Conservation (phyloP, 2,329 filamentous ascomycete species). For the Calonectria hawksworthii region DNA sequence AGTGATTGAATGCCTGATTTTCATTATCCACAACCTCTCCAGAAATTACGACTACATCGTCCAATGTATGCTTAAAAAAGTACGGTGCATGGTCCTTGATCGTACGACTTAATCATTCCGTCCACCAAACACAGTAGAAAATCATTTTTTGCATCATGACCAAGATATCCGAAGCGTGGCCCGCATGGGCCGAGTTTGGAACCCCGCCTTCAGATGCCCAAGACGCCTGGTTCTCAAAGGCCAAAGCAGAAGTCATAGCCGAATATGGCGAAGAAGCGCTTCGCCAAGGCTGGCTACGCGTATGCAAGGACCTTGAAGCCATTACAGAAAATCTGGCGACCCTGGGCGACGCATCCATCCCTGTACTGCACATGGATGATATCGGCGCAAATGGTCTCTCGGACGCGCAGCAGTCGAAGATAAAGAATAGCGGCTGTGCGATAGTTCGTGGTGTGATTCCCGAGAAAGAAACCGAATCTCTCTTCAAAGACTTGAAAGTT, state of each 20-base stretch:
- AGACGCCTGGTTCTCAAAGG: conserved; percentile 23
- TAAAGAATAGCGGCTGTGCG: conserved; percentile 45
- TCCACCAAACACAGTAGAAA: background rate
- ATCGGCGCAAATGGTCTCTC: conserved; percentile 39
- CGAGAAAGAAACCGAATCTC: conserved; percentile 34
- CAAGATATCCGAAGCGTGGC: conserved; percentile 29
- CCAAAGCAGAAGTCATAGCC: conserved; percentile 52
- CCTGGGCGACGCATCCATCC: conserved; percentile 51
- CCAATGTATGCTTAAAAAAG: background rate
- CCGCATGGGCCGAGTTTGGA: conserved; percentile 40
- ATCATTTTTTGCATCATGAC: background rate
- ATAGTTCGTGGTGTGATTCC: conserved; percentile 41
- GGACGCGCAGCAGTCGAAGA: conserved; percentile 37
- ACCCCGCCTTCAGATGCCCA: conserved; percentile 22
- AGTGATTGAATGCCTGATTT: background rate
- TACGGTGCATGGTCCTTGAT: background rate
- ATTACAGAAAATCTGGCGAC: conserved; percentile 53
- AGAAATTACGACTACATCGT: background rate
- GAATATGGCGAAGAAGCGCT: conserved; percentile 54
- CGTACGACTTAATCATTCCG: background rate
- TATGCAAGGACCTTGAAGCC: conserved; percentile 52
- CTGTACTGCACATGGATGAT: conserved; percentile 46
- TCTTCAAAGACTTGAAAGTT: conserved; percentile 49
- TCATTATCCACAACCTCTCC: background rate
- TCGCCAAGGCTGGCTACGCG: conserved; percentile 53